Evolutionary conservation across 805 yeast genomes (phyloP), one percentile per base, ranked within the genome.

Genomic region (Saturnispora ahearnii): DNA sequence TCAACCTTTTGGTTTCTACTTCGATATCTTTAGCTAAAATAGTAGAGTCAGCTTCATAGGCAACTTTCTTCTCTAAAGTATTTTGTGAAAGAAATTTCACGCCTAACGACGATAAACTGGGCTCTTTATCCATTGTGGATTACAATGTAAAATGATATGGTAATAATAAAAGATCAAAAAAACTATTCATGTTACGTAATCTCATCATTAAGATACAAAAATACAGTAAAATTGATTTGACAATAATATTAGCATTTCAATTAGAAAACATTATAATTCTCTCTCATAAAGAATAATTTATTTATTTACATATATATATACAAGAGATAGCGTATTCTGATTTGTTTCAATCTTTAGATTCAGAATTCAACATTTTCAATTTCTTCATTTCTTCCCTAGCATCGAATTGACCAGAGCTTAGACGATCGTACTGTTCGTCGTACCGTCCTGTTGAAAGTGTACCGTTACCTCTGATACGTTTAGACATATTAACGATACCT

Each of bases 381-480:
- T 87, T 88, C 52, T 71, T 71, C 76, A 87, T 77, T 66, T 91
- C 98, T 53, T 82, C 90, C 44, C 73, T 69, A 1, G 97, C 81
- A 62, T 90, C 83, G 62, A 85, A 89, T 51, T 91, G 75, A 1
- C 99, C 99, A 3, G 73, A 66, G 1, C 88, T 80, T 51, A 91
- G 70, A 53, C 86, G 83, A 37, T 82, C 88, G 56, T 84, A 86
- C 47, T 87, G 87, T 51, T 87, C 91, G 59, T 90, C 96, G 66
- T 85, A 91, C 62, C 84, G 84, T 0, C 99, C 99, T 6, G 95
- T 87, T 11, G 96, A 87, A 41, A 87, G 69, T 0, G 97, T 89
- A 0, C 95, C 99, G 62, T 91, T 91, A 4, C 98, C 98, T 61
- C 88, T 74, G 69, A 91, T 86, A 57, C 99, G 76, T 64, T 88